Evolutionary conservation across 2,329 filamentous ascomycete species (phyloP), one percentile per base, ranked within the genome.

Genomic region (Drechslerella coelobrocha): DNA sequence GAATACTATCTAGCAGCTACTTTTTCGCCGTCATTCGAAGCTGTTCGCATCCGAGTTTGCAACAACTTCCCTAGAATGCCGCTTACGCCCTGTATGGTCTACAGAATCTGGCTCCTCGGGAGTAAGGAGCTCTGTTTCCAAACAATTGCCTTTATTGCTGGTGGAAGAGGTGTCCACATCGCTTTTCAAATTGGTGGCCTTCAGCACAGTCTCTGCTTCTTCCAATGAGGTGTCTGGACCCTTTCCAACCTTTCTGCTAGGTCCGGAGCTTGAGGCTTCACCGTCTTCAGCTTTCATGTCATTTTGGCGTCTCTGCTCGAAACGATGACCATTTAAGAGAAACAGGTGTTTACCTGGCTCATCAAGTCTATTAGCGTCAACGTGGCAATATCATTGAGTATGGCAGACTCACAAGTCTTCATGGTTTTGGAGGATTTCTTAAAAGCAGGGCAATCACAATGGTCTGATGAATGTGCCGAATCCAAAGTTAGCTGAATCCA

Each of bases 321-420:
- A 69, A 7, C 41, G 65, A 8, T 61, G 39, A 10, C 65, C 65
- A 19, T 69, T 62, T 7, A 69, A 6, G 5, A 69, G 45, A 26
- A 69, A 61, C 7, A 69, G 29, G 29, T 69, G 65, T 24, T 69
- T 69, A 45, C 65, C 65, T 69, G 41, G 21, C 5, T 24, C 2
- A 41, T 23, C 14, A n/a, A 17, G 14, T 37, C 12, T 7, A 45
- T 7, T 53, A 19, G 41, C n/a, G 10, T 47, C 31, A 26, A 39
- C 26, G 7, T 5, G 10, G 17, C 17, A 2, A 19, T 10, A 47
- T 21, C 9, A 21, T 57, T 50, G 17, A 63, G 52, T 8, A 27
- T 24, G 19, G 26, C 14, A 34, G 23, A 48, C 57, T 54, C 24
- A 69, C 65, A 69, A 2, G 65, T 69, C 34, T 48, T 61, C 12